phyloP scores from a whole-genome alignment of 164 flowering plant species.

The Aristolochia fimbriata region DNA sequence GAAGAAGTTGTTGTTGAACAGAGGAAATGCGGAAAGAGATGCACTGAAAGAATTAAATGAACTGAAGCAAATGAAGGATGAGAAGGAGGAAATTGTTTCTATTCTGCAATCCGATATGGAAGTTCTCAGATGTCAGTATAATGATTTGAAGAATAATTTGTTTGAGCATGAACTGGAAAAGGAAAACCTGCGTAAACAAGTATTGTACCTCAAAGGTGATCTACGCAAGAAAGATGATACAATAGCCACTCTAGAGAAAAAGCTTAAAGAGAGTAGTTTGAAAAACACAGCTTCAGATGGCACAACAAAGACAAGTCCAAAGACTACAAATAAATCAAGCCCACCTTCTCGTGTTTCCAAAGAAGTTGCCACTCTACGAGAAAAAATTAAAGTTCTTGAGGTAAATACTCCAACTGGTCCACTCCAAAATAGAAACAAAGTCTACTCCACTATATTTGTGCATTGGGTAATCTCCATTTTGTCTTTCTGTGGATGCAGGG shows the following conservation, averaged over 20 bases:
- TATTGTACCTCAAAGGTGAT: conserved; percentile 36
- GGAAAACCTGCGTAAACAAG: conserved; percentile 53
- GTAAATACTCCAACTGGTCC: conserved; percentile 21
- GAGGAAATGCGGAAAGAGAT: conserved; percentile 30
- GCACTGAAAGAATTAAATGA: conserved; percentile 37
- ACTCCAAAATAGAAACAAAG: background rate
- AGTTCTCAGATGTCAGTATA: conserved; percentile 30
- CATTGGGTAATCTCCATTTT: background rate
- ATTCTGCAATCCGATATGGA: conserved; percentile 40
- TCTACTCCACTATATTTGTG: background rate
- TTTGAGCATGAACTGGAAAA: conserved; percentile 56
- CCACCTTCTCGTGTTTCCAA: conserved; percentile 30
- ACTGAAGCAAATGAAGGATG: conserved; percentile 33
- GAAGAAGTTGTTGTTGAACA: conserved; percentile 31
- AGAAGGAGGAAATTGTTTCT: conserved; percentile 31
- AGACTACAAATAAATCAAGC: conserved; percentile 24
- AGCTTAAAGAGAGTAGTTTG: conserved; percentile 38
- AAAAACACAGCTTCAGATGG: conserved; percentile 25
- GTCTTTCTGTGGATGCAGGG: conserved; percentile 21
- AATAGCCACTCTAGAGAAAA: conserved; percentile 38
- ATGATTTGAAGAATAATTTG: conserved; percentile 35
- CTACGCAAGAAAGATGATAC: conserved; percentile 58
- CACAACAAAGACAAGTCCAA: conserved; percentile 16
- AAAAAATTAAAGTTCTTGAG: conserved; percentile 65
- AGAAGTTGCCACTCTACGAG: conserved; percentile 43